Evolutionary conservation across 805 yeast genomes (phyloP).

Genomic region (Metschnikowia orientalis): DNA sequence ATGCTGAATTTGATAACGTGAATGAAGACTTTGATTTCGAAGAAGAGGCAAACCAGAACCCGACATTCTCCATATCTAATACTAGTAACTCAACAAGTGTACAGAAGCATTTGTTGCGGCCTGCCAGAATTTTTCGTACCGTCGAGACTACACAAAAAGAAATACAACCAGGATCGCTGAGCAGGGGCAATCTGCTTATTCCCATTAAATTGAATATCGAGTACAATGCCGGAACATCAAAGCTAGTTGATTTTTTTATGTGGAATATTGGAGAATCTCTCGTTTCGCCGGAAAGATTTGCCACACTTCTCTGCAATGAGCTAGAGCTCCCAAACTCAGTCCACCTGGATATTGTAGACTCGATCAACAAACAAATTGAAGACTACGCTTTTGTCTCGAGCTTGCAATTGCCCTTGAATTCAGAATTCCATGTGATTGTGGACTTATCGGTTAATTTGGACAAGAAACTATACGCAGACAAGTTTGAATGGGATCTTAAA

Average conservation of each 20-base stretch:
- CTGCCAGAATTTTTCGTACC: constrained; percentile 14
- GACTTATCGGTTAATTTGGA: constrained; percentile 79
- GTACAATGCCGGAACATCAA: constrained; percentile 44
- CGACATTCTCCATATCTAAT: constrained; percentile 16
- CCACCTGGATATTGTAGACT: constrained; percentile 59
- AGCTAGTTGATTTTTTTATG: constrained; percentile 60
- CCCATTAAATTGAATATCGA: constrained; percentile 66
- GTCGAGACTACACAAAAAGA: too few species aligned
- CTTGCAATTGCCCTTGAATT: constrained; percentile 54
- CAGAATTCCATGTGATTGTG: constrained; percentile 69
- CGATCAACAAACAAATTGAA: constrained; percentile 77
- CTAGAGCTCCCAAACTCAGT: constrained; percentile 69
- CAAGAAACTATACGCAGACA: constrained; percentile 81
- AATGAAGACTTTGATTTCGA: constrained; percentile 44
- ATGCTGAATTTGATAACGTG: constrained; percentile 73
- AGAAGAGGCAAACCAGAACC: constrained; percentile 18
- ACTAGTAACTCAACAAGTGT: constrained; percentile 33
- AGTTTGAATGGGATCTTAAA: constrained; percentile 87
- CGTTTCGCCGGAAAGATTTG: constrained; percentile 69
- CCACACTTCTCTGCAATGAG: constrained; percentile 74
- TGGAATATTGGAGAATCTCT: constrained; percentile 69
- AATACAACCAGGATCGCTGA: too few species aligned
- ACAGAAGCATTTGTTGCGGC: constrained; percentile 26
- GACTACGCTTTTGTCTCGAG: constrained; percentile 63
- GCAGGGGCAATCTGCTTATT: constrained; percentile 41